These are phyloP conservation scores for Malassezia brasiliensis DNA, from an alignment of 1,284 basidiomycete species.

Conservation along the genomic window DNA sequence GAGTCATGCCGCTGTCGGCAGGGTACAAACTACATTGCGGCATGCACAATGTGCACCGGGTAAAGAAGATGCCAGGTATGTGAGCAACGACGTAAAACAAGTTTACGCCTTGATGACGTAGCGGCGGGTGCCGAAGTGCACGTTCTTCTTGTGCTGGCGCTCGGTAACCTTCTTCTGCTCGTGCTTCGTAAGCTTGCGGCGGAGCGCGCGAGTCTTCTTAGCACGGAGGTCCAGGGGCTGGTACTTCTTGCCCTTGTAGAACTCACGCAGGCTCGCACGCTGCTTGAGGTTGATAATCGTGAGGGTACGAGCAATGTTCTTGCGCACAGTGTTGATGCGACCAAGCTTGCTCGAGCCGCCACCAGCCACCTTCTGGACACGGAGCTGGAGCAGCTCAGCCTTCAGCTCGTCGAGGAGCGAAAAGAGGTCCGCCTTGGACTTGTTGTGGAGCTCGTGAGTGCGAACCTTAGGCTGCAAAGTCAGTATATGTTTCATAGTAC, in stretches of 20 bases:
- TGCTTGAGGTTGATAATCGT: slow-evolving; percentile 98
- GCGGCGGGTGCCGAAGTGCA: slow-evolving; percentile 46
- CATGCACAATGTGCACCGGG: background rate
- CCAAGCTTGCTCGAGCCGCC: slow-evolving; percentile 91
- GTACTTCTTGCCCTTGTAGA: slow-evolving; percentile 96
- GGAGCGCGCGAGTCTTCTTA: slow-evolving; percentile 98
- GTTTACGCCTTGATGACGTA: slow-evolving; percentile 48
- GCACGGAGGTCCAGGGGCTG: slow-evolving; percentile 90
- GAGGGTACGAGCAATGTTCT: slow-evolving; percentile 95
- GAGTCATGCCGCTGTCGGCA: slow-evolving; percentile 2
- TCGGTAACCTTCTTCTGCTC: slow-evolving; percentile 42
- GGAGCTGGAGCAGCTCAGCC: slow-evolving; percentile 77
- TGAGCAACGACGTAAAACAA: background rate
- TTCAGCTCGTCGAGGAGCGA: slow-evolving; percentile 93
- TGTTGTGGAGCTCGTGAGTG: slow-evolving; percentile 95
- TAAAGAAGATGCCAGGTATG: background rate
- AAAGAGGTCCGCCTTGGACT: slow-evolving; percentile 95
- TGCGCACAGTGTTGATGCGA: slow-evolving; percentile 93
- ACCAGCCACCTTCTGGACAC: slow-evolving; percentile 97
- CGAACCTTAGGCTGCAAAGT: slow-evolving; percentile 58
- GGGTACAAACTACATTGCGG: slow-evolving; percentile 17
- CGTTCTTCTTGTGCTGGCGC: slow-evolving; percentile 46
- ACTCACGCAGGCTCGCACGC: slow-evolving; percentile 90
- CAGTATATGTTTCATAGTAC: background rate
- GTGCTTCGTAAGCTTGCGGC: slow-evolving; percentile 74